Evolutionary conservation across 2,329 filamentous ascomycete species (phyloP), one percentile per base, ranked within the genome.

Genomic region (Coniochaeta sp.): DNA sequence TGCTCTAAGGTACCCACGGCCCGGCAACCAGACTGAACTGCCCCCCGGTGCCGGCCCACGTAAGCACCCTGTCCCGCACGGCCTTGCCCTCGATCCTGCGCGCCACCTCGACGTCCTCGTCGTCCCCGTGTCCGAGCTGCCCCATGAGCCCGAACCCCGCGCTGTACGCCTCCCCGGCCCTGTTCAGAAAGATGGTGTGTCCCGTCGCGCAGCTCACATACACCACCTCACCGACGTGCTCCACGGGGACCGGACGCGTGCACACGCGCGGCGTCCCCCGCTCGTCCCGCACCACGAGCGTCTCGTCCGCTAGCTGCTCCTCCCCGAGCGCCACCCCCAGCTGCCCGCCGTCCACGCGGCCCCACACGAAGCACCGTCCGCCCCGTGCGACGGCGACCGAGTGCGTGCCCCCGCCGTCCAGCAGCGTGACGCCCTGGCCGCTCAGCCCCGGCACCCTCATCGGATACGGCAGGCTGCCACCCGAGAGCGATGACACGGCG

Each of bases 371-470:
- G 32, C 70, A 72, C 34, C 72, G 67, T 0, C 75, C 74, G 4
- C 70, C 65, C 3, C 66, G 63, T 8, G 68, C 71, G 24, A 75
- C 63, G 12, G 73, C 75, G 28, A 70, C 79, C 69, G 85, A 87
- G 73, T 89, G 86, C 67, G 88, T 83, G 32, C 79, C 77, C 36
- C 87, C 86, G 38, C 83, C 85, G 36, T 78, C 78, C 42, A 90
- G 74, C 55, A 78, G 75, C 22, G 72, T 75, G 58, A 89, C 76
- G 2, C 79, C 74, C 63, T 80, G 80, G 54, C 76, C 75, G 26
- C 75, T 74, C 24, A 89, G 75, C 19, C 76, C 76, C 14, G 79
- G 71, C 28, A 89, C 79, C 57, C 82, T 73, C 22, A 77, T 76
- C 1, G 85, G 82, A 61, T 80, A 79, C 26, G 81, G 74, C 58